Conservation (phyloP, 164 flowering plant species). For the Euptelea pleiosperma region DNA sequence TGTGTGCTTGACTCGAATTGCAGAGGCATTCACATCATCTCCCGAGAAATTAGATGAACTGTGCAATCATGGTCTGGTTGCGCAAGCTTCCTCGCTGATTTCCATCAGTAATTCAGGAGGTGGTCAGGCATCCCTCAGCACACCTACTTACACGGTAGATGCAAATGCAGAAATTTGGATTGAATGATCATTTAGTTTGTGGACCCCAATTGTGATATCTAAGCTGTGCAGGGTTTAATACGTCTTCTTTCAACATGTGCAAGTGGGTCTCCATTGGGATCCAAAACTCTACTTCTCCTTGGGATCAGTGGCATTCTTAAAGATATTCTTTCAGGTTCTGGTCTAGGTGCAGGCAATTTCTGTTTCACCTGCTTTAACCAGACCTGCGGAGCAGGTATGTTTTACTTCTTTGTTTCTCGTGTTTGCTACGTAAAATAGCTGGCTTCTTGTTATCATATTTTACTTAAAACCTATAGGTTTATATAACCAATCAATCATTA, state of each 20-base stretch:
- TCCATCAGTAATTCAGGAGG: conserved; percentile 86
- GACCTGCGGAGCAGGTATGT: conserved; percentile 93
- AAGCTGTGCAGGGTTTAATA: conserved; percentile 73
- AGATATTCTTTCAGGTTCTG: conserved; percentile 85
- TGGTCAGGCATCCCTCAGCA: conserved; percentile 91
- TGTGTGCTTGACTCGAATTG: conserved; percentile 91
- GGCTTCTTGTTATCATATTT: too few species aligned
- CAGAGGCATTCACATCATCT: conserved; percentile 89
- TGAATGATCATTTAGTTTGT: not conserved
- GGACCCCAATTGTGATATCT: conserved; percentile 20
- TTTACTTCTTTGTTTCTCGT: not conserved
- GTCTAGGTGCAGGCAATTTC: conserved; percentile 66
- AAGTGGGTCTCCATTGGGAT: conserved; percentile 83
- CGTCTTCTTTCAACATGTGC: conserved; percentile 94
- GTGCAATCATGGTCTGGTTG: conserved; percentile 91
- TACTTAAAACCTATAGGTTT: too few species aligned
- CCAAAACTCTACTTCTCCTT: conserved; percentile 85
- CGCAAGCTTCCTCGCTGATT: conserved; percentile 87
- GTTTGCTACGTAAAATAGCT: not conserved
- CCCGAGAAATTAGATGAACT: conserved; percentile 90
- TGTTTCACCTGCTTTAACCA: conserved; percentile 87
- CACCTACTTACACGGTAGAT: conserved; percentile 89
- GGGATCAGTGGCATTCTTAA: conserved; percentile 97
- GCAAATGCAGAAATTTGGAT: not conserved
- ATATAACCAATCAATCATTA: too few species aligned